These are phyloP conservation scores for Eudorina sp. DNA, from an alignment of 139 green algal species.

Conservation along the genomic window DNA sequence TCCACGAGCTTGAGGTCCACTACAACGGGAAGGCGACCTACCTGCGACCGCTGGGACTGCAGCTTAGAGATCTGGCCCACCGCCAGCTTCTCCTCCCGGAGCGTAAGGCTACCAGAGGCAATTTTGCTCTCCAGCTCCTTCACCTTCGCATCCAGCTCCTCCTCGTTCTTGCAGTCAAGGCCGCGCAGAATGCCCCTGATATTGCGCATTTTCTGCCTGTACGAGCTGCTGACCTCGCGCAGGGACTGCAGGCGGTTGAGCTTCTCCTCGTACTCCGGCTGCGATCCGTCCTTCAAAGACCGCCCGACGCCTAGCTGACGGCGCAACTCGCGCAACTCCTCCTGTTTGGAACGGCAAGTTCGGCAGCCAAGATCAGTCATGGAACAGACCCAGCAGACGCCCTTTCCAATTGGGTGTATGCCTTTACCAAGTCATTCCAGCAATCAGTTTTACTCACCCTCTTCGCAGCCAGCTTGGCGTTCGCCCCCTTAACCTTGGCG, in stretches of 20 bases:
- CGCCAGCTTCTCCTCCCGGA: conserved; percentile 68
- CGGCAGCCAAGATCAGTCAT: conserved; percentile 12
- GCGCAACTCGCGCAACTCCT: conserved; percentile 60
- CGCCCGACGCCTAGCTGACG: conserved; percentile 59
- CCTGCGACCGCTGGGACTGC: conserved; percentile 40
- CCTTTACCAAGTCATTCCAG: too few species aligned
- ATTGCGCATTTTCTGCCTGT: not conserved
- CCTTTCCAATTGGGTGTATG: too few species aligned
- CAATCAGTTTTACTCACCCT: conserved; percentile 51
- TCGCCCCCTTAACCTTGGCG: conserved; percentile 66
- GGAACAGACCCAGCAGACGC: not conserved
- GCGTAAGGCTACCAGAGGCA: conserved; percentile 40
- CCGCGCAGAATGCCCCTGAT: conserved; percentile 55
- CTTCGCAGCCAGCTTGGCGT: conserved; percentile 60
- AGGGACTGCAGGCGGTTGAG: conserved; percentile 62
- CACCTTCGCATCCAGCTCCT: conserved; percentile 69
- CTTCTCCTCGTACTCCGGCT: conserved; percentile 76
- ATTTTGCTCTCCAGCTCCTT: conserved; percentile 66
- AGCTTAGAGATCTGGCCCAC: conserved; percentile 65
- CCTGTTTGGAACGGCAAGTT: conserved; percentile 52
- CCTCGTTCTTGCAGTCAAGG: conserved; percentile 64
- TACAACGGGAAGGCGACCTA: too few species aligned
- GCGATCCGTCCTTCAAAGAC: conserved; percentile 58
- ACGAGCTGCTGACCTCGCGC: conserved; percentile 50
- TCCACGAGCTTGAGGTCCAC: too few species aligned